A percentile compares a stretch with the other conserved stretches of the same genome.
phyloP scores from a whole-genome alignment of 345 rosid species.

The Linum tenue region DNA sequence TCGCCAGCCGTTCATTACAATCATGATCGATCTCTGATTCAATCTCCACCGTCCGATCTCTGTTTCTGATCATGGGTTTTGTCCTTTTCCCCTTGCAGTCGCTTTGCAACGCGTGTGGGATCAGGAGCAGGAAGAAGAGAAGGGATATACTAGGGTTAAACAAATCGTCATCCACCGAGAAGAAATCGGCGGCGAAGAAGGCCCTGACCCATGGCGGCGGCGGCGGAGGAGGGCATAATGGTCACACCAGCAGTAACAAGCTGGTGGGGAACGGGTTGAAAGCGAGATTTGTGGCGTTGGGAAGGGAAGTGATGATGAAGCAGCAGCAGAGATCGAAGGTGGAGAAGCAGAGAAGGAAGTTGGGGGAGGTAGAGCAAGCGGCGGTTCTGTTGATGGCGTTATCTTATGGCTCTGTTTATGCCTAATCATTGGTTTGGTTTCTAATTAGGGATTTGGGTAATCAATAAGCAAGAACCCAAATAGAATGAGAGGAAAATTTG shows the following conservation, averaged over 20 bases:
- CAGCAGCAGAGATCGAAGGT: conserved; percentile 37
- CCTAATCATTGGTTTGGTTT: conserved; percentile 15
- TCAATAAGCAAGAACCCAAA: neutral
- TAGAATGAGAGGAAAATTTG: neutral
- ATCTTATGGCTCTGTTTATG: conserved; percentile 68
- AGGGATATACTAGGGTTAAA: conserved; percentile 38
- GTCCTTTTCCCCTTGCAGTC: conserved; percentile 38
- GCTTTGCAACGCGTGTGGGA: conserved; percentile 93
- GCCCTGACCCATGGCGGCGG: conserved; percentile 3
- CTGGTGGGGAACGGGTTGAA: conserved; percentile 48
- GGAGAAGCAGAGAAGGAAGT: conserved; percentile 45
- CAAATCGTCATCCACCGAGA: conserved; percentile 36
- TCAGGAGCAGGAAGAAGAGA: conserved; percentile 85
- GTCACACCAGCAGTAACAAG: conserved; percentile 4
- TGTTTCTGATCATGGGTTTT: conserved; percentile 8
- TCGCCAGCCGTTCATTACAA: neutral
- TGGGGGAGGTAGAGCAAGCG: conserved; percentile 90
- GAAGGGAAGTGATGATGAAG: conserved; percentile 43
- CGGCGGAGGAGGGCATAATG: conserved; percentile 2
- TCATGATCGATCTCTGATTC: neutral
- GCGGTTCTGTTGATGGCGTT: conserved; percentile 87
- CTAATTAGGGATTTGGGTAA: neutral
- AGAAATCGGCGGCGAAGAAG: conserved; percentile 32
- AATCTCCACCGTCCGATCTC: neutral
- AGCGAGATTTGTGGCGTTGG: conserved; percentile 51